Evolutionary conservation across 768 basidiomycete genomes (phyloP), one percentile per base, ranked within the genome.

Genomic region (Tulasnella sp.): DNA sequence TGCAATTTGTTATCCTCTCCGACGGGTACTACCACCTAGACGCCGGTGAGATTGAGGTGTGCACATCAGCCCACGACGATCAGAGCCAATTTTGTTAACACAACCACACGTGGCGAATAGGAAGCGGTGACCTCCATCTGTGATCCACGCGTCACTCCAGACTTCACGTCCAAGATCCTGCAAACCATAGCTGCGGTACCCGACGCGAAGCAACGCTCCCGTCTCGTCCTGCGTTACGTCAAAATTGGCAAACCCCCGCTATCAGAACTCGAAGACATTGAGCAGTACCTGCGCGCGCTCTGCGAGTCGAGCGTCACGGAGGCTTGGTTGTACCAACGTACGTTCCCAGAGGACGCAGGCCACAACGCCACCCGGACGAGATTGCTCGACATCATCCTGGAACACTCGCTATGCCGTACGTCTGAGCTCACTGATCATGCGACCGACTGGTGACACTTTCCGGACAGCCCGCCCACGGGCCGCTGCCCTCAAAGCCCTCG

Each of bases 1-100:
- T 85, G 2, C 87, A 88, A 63, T 89, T 88, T 64, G 73, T 76
- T 6, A 70, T 75, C 3, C 74, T 90, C 45, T 78, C 84, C n/a
- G 83, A 86, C 70, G 87, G 88, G 64, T 90, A 90, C 70, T 91
- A 84, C 83, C 70, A 79, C 66, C 70, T 91, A 59, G 88, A 91
- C 69, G 75, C 78, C 2, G 84, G 83, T 9, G 72, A 75, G 41
- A 66, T 84, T 49, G 67, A 76, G 45, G 86, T 88, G 67, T 61
- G 83, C 77, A 1, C 12, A 48, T 37, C 32, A n/a, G n/a, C 37
- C 32, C 25, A 45, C 25, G 25, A 4, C 15, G 8, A 29, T 62
- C 11, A 15, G 15, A 17, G 11, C 51, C 57, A 48, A 43, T 43
- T 6, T 9, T n/a, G 27, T 9, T 9, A 43, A 43, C n/a, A 9